Percentiles rank a stretch among this genome's conserved stretches.
Evolutionary conservation across 179 eudicot genomes (phyloP).

Genomic region (Actinidia polygama): DNA sequence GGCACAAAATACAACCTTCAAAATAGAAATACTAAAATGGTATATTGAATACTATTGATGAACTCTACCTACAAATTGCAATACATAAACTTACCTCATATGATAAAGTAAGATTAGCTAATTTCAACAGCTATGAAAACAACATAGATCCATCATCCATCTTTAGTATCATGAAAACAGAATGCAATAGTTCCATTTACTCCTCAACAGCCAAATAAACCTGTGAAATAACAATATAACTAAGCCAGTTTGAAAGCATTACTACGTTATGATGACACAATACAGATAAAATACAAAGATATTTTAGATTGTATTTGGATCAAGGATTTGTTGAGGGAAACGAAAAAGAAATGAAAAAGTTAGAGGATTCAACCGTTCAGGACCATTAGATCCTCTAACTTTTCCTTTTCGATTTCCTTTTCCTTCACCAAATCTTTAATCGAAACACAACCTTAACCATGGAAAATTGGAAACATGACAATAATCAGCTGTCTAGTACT

Average conservation of each 20-base stretch:
- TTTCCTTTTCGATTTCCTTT: too few relatives aligned
- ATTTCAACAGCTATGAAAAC: background rate
- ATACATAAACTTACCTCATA: background rate
- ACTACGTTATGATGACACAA: background rate
- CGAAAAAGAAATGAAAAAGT: too few relatives aligned
- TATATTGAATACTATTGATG: background rate
- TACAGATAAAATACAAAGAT: background rate
- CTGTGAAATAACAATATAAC: background rate
- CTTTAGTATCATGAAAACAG: background rate
- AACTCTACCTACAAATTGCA: background rate
- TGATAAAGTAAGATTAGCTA: background rate
- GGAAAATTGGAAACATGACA: background rate
- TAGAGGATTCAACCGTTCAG: too few relatives aligned
- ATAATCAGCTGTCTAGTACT: background rate
- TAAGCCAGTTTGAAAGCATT: background rate
- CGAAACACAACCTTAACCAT: background rate
- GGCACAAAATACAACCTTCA: constrained; percentile 5
- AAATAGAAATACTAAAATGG: background rate
- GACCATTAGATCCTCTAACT: too few relatives aligned
- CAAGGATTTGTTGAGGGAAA: too few relatives aligned
- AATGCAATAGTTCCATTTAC: constrained; percentile 1
- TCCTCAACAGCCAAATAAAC: too few relatives aligned
- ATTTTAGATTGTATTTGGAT: background rate
- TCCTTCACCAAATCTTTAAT: too few relatives aligned
- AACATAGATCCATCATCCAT: background rate